phyloP scores from a whole-genome alignment of 225 moss, liverwort and hornwort genomes.

The Physcomitrellopsis africana region DNA sequence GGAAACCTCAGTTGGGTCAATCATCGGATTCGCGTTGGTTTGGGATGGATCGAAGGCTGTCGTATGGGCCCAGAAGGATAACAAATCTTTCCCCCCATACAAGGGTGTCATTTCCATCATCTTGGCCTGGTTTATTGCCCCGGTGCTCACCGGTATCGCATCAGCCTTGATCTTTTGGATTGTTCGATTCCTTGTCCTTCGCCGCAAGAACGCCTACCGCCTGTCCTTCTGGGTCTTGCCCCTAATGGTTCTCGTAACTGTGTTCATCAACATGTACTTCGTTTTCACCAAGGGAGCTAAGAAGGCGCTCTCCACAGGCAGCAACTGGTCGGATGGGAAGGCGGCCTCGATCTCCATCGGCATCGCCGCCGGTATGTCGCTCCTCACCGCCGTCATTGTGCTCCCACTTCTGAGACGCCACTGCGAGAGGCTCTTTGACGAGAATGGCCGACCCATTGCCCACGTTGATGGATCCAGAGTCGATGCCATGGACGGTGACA shows the following conservation, averaged over 20 bases:
- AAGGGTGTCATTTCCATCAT: conserved; percentile 64
- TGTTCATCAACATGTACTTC: conserved; percentile 74
- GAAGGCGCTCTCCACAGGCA: conserved; percentile 34
- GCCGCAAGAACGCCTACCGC: conserved; percentile 56
- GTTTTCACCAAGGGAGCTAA: conserved; percentile 81
- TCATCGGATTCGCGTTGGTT: conserved; percentile 73
- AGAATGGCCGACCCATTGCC: conserved; percentile 30
- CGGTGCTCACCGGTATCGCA: conserved; percentile 45
- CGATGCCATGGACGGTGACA: not conserved
- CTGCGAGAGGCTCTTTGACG: conserved; percentile 53
- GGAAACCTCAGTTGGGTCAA: conserved; percentile 51
- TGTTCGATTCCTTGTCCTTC: conserved; percentile 51
- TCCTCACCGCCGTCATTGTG: conserved; percentile 27
- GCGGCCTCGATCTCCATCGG: conserved; percentile 59
- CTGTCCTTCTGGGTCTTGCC: conserved; percentile 65
- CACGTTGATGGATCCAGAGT: conserved; percentile 42
- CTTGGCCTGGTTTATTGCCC: conserved; percentile 70
- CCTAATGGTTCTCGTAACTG: conserved; percentile 57
- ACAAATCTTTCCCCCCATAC: conserved; percentile 55
- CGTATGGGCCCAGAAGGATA: conserved; percentile 66
- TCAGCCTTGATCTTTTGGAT: conserved; percentile 47
- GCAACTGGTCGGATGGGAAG: conserved; percentile 59
- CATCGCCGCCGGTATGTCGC: conserved; percentile 37
- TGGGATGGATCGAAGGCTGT: conserved; percentile 72
- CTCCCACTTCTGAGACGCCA: conserved; percentile 55